Conservation (phyloP, 1,284 basidiomycete genomes). For the Amylostereum chailletii region DNA sequence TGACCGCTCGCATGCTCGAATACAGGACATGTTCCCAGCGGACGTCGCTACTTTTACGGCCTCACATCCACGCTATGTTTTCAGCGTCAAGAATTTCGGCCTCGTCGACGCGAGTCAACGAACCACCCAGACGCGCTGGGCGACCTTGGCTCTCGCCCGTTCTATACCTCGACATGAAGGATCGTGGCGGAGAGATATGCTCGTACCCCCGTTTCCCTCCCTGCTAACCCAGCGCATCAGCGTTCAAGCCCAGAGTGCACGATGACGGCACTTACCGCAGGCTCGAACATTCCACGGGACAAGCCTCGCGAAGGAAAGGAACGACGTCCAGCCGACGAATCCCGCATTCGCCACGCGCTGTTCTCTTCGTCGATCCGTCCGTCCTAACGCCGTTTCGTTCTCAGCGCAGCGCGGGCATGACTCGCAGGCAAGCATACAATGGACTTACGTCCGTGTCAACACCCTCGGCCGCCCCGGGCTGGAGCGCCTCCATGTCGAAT, state of each 20-base stretch:
- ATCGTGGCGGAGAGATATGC: no score
- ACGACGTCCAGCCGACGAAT: background rate
- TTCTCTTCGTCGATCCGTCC: conserved; percentile 17
- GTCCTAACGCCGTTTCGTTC: background rate
- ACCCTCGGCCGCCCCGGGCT: background rate
- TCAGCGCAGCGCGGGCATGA: background rate
- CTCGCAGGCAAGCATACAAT: background rate
- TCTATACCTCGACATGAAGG: conserved; percentile 7
- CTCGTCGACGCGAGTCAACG: conserved; percentile 7
- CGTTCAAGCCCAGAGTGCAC: background rate
- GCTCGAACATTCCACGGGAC: background rate
- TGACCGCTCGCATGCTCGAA: background rate
- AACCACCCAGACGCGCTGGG: background rate
- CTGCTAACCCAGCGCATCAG: background rate
- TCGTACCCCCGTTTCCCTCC: no score
- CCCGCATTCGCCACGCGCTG: conserved; percentile 15
- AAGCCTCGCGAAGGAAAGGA: background rate
- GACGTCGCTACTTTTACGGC: background rate
- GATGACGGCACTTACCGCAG: background rate
- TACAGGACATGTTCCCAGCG: background rate
- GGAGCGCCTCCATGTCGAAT: conserved; percentile 10
- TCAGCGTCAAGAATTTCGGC: conserved; percentile 31
- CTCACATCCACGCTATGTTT: conserved; percentile 18
- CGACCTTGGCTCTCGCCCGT: background rate
- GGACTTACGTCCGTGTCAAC: conserved; percentile 4